Evolutionary conservation across 1,284 basidiomycete species (phyloP).

Genomic region (Sanghuangporus weigelae): DNA sequence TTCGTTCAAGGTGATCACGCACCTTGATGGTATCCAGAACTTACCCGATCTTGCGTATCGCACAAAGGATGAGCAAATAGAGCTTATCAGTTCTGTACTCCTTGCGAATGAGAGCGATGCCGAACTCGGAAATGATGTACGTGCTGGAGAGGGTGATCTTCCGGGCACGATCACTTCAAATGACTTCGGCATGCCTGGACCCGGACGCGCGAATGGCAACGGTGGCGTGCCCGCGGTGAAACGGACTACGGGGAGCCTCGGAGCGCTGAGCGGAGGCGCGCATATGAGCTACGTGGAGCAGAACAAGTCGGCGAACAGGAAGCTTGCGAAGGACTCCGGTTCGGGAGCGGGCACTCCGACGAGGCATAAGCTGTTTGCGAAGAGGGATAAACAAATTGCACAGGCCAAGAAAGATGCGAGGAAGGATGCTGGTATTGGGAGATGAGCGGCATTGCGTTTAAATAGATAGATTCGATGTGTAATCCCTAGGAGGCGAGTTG

Average conservation of each 20-base stretch:
- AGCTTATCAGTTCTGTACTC: conserved; percentile 88
- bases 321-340: conserved; percentile 58
- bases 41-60: conserved; percentile 90
- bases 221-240: conserved; percentile 59
- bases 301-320: conserved; percentile 87
- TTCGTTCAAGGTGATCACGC: conserved; percentile 99
- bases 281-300: conserved; percentile 90
- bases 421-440: conserved; percentile 8
- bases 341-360: conserved; percentile 30
- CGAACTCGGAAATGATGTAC: conserved; percentile 82
- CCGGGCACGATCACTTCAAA: conserved; percentile 76
- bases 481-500: no score
- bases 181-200: conserved; percentile 50
- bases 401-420: conserved; percentile 50
- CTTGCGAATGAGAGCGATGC: conserved; percentile 90
- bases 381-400: conserved; percentile 67
- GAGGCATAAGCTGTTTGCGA: conserved; percentile 79
- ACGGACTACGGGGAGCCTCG: conserved; percentile 80
- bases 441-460: not conserved
- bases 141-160: conserved; percentile 68
- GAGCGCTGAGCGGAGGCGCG: conserved; percentile 81
- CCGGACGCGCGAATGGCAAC: not conserved
- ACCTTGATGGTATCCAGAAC: conserved; percentile 87
- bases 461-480: no score
- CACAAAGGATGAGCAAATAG: conserved; percentile 90